A percentile compares a stretch with the other conserved stretches of the same genome.
These are phyloP conservation scores for Chlorella sp. DNA, from an alignment of 139 green algal species.

Conservation along the genomic window DNA sequence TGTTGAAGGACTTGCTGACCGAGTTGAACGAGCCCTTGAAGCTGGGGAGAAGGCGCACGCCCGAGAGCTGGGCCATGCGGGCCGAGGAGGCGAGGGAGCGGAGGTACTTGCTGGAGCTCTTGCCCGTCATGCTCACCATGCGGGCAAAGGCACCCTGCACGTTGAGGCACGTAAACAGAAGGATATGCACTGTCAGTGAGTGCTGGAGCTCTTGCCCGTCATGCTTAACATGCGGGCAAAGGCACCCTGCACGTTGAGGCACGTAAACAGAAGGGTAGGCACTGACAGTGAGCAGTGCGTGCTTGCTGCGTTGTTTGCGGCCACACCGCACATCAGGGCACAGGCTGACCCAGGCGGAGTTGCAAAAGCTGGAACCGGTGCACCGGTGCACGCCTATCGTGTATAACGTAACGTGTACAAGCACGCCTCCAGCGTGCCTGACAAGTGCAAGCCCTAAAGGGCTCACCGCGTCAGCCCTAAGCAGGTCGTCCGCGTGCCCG, in stretches of 20 bases:
- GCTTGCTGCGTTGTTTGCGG: not conserved
- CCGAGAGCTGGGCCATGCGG: not conserved
- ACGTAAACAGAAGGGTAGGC: not conserved
- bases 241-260: not conserved
- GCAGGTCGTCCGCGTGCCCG: constrained; percentile 31
- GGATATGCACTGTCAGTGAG: not conserved
- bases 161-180: not conserved
- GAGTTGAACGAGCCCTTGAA: not conserved
- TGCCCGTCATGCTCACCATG: constrained; percentile 45
- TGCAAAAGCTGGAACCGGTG: too few relatives aligned
- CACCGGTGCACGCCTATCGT: too few relatives aligned
- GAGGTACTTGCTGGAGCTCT: constrained; percentile 20
- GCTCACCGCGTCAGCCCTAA: constrained; percentile 20
- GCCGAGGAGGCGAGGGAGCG: constrained; percentile 5
- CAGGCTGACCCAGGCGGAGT: too few relatives aligned
- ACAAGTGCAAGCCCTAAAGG: not conserved
- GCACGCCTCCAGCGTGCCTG: not conserved
- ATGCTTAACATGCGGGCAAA: too few relatives aligned
- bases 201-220: too few relatives aligned
- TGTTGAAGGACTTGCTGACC: not conserved
- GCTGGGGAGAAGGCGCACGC: not conserved
- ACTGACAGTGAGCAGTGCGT: not conserved
- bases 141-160: constrained; percentile 26
- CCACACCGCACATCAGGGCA: too few relatives aligned
- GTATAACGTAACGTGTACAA: too few relatives aligned